Evolutionary conservation across 139 green algal species (phyloP).

Genomic region (Microglena sp.): DNA sequence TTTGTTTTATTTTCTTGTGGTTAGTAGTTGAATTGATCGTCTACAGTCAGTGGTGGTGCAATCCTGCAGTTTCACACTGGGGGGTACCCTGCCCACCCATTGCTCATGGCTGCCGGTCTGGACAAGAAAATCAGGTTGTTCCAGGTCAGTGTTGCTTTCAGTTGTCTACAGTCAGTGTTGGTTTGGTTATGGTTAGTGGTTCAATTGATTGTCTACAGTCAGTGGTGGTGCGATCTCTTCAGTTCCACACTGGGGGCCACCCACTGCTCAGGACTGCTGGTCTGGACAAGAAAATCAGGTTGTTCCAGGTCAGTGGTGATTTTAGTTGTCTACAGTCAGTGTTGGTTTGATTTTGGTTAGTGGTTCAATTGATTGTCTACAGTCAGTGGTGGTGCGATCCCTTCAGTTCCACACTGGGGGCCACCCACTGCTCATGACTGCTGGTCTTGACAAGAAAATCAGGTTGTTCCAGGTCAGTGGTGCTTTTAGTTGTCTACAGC

Average conservation of each 20-base stretch:
- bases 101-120: slow-evolving; percentile 80
- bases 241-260: slow-evolving; percentile 68
- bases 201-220: no score
- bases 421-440: slow-evolving; percentile 87
- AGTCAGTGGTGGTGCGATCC: no score
- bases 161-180: no score
- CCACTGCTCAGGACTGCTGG: slow-evolving; percentile 75
- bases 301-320: slow-evolving; percentile 63
- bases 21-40: no score
- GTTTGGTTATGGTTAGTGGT: no score
- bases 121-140: slow-evolving; percentile 86
- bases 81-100: no score
- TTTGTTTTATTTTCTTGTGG: neutral
- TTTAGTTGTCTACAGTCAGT: neutral
- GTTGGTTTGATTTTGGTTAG: neutral
- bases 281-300: slow-evolving; percentile 74
- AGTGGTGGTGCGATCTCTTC: slow-evolving; percentile 61
- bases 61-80: no score
- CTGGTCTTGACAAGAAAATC: slow-evolving; percentile 75
- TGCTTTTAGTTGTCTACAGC: no score
- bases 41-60: no score
- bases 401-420: no score
- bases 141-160: slow-evolving; percentile 45
- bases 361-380: no score
- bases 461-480: slow-evolving; percentile 71